phyloP scores from a whole-genome alignment of 495 filamentous ascomycete genomes.

The Platismatia glauca region DNA sequence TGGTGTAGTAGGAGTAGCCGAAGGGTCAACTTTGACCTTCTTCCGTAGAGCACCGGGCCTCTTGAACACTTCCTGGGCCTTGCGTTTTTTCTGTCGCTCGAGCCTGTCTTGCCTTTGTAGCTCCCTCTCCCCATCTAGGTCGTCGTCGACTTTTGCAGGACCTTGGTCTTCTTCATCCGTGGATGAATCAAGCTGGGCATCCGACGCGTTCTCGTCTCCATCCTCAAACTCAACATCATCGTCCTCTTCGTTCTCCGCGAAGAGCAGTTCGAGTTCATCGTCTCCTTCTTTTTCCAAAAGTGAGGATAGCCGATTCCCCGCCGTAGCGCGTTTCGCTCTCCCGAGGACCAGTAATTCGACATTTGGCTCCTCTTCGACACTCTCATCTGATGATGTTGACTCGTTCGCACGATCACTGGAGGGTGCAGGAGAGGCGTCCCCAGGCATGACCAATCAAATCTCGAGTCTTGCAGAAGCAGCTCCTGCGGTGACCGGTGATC shows the following conservation, averaged over 20 bases:
- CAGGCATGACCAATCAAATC: not conserved
- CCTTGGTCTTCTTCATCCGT: constrained; percentile 72
- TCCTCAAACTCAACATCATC: constrained; percentile 75
- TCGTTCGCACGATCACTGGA: constrained; percentile 6
- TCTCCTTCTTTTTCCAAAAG: constrained; percentile 71
- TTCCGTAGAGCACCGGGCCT: constrained; percentile 46
- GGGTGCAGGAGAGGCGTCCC: constrained; percentile 9
- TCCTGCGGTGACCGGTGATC: not conserved
- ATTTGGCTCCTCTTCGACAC: constrained; percentile 14
- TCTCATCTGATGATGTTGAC: constrained; percentile 12
- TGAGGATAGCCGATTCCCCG: constrained; percentile 73
- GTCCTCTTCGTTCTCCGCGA: constrained; percentile 79
- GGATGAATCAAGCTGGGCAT: constrained; percentile 74
- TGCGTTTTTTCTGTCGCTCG: constrained; percentile 61
- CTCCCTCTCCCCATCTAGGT: constrained; percentile 55
- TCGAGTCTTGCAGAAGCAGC: too few species aligned
- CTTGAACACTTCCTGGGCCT: constrained; percentile 49
- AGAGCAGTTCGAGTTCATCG: constrained; percentile 71
- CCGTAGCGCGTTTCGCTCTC: constrained; percentile 72
- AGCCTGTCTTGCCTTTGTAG: constrained; percentile 50
- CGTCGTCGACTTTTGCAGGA: constrained; percentile 49
- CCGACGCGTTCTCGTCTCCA: constrained; percentile 56
- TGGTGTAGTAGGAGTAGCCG: constrained; percentile 33
- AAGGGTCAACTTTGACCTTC: constrained; percentile 55
- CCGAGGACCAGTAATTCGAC: constrained; percentile 71